Percentiles rank a stretch among this genome's conserved stretches.
These are phyloP conservation scores for maize (Zea mays) DNA, from an alignment of 176 grass and related monocot genomes.

Conservation along the genomic window DNA sequence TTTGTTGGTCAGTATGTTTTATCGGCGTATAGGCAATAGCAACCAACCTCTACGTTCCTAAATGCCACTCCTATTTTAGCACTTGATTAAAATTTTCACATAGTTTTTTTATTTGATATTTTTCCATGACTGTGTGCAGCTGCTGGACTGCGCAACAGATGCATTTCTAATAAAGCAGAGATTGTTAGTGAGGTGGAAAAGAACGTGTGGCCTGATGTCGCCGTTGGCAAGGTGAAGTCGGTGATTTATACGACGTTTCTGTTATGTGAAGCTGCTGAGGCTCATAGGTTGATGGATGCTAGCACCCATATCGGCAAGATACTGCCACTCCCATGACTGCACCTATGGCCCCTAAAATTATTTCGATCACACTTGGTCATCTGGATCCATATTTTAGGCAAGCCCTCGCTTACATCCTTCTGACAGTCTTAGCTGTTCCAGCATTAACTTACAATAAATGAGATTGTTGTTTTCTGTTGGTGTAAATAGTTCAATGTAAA, in stretches of 20 bases:
- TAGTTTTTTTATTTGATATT: neutral
- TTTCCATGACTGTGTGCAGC: slow-evolving; percentile 34
- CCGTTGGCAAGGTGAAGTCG: slow-evolving; percentile 64
- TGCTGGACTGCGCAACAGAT: slow-evolving; percentile 70
- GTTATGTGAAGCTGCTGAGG: slow-evolving; percentile 68
- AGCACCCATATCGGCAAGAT: slow-evolving; percentile 84
- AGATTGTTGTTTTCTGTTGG: slow-evolving; percentile 11
- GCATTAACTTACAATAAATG: slow-evolving; percentile 87
- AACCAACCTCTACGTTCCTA: neutral
- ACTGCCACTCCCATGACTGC: slow-evolving; percentile 69
- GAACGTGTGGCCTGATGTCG: slow-evolving; percentile 71
- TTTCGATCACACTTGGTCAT: neutral
- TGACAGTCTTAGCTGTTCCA: slow-evolving; percentile 95
- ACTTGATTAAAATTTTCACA: neutral
- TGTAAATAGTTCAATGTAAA: too few relatives aligned
- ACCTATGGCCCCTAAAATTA: neutral
- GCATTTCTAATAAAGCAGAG: slow-evolving; percentile 62
- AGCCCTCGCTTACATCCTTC: slow-evolving; percentile 85
- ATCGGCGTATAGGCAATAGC: neutral
- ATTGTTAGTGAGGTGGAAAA: slow-evolving; percentile 81
- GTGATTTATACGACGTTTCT: slow-evolving; percentile 66
- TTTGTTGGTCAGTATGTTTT: neutral
- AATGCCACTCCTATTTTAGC: neutral
- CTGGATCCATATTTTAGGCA: neutral
- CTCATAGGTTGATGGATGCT: slow-evolving; percentile 79